Evolutionary conservation across 1,284 basidiomycete genomes (phyloP), one percentile per base, ranked within the genome.

Genomic region (Termitomyces sp.): DNA sequence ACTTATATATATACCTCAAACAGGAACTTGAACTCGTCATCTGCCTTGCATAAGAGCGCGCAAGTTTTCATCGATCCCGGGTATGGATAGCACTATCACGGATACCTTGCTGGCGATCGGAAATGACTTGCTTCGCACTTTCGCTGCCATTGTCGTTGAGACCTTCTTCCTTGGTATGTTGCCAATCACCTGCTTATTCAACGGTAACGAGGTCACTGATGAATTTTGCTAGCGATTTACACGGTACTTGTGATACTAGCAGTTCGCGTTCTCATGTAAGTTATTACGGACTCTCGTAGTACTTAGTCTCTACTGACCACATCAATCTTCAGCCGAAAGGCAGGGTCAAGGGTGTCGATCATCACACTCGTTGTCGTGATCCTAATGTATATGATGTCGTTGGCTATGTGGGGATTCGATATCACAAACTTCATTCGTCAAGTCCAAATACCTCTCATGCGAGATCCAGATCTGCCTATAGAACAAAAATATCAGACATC

Each of bases 141-240:
- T 55, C 13, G 45, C 46, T 13, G 53, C 49, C 28, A 55, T 44
- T 31, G 40, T 51, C 16, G 49, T 55, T 4, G 46, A 51, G 19
- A 51, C 53, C 4, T 55, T 55, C 30, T 55, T 55, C 9, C 34
- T 54, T 8, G 53, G 53, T 54, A 42, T 14, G 44, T 49, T 19
- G 34, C 19, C 26, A 5, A n/a, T 31, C 11, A 39, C 18, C 35
- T 19, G 33, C 31, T 13, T 7, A 26, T 11, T 11, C 30, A 14
- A 3, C 24, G 21, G 9, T 7, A 26, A 24, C n/a, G n/a, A 2
- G 4, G 11, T 41, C 39, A 40, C 30, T 19, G 16, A 41, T 14
- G 10, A 43, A 33, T 24, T 31, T 11, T 1, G 5, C 28, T 21
- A 55, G 54, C 46, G 21, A 51, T 55, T 26, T 45, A 55, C 18